Base-by-base conservation (phyloP, 169 alveolate species). In the Babesia gibsoni region DNA sequence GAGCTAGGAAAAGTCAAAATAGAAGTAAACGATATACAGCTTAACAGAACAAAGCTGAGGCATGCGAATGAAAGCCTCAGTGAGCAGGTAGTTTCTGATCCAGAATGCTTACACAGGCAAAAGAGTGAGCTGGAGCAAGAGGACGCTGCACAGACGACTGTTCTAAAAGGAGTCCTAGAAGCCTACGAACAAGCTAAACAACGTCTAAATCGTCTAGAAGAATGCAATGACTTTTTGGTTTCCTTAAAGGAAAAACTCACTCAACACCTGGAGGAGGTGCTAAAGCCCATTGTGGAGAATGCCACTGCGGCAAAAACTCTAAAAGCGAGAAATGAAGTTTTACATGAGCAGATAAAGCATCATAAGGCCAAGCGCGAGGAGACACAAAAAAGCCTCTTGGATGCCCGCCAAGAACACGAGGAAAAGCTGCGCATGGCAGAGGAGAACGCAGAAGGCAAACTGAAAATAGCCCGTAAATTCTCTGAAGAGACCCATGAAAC, bases 241-340 rank as follows among this genome's bases (percentile, higher is more conserved):
- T 67, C n/a, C 32, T 52, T 73, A n/a, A 65, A 53, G 49, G 41
- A 36, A 4, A 73, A 63, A 9, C 25, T 73, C 23, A 9, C 46
- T 22, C 74, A 61, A 32, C 84, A 73, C 54, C 29, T 58, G 59
- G 59, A 56, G 27, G 77, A 73, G 50, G 84, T 73, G 42, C n/a
- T 65, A 23, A 29, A 33, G 48, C 84, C 84, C 22, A 53, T 58
- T 33, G 67, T 61, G n/a, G 75, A 73, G 18, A 73, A 56, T 42
- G 22, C 37, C 29, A 48, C 20, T 27, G 54, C 65, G 3, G 32
- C 61, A 37, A 59, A 29, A 56, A 29, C 41, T 18, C 39, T 56
- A n/a, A 23, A 50, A 12, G 36, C 42, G 33, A 53, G 69, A 45
- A 52, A 45, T 32, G 78, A 59, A 45, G 43, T 57, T 7, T 54